Base-by-base conservation (phyloP, 1,284 basidiomycete species). In the Fomes fomentarius region DNA sequence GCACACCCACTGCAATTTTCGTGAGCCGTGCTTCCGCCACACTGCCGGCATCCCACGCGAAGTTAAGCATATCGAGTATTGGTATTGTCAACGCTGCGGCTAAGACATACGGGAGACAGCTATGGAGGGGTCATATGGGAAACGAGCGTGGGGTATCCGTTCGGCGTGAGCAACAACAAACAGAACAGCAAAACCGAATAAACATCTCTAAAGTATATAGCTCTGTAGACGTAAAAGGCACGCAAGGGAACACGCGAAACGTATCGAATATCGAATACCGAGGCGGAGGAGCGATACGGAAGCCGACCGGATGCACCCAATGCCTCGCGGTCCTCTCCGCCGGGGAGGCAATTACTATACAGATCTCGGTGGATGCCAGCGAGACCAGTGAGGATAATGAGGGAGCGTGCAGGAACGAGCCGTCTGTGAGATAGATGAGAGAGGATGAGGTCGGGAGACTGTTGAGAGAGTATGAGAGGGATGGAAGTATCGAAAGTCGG, bases 141-240 rank as follows among this genome's bases (percentile, higher is more conserved):
- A 63, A 63, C 57, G 62, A 63, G 59, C 50, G 62, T 61, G 62
- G 54, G 62, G 62, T 63, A 63, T 63, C 62, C 59, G 54, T 37
- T 40, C 52, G 52, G 38, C 37, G 52, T 37, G 52, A 61, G 59
- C 55, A 57, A 47, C 58, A 48, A 56, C 49, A 52, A 31, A 44
- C 49, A 52, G 35, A 44, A 50, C 26, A 58, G 47, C 52, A 50
- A 46, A 43, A 47, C 51, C 47, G 28, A 61, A 60, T 60, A 63
- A 52, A 58, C 58, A 58, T 49, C 42, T 54, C 56, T 60, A 60
- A 52, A 50, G 50, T 54, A 58, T 37, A 49, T 51, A 54, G 50
- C 47, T 47, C 42, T 47, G 42, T 56, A 52, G 34, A 54, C 34
- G 47, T 50, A 57, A 52, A 41, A 38, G 14, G 41, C 11, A 47